These are phyloP conservation scores for Teratosphaeria destructans DNA, from an alignment of 2,329 filamentous ascomycete species.

Conservation along the genomic window DNA sequence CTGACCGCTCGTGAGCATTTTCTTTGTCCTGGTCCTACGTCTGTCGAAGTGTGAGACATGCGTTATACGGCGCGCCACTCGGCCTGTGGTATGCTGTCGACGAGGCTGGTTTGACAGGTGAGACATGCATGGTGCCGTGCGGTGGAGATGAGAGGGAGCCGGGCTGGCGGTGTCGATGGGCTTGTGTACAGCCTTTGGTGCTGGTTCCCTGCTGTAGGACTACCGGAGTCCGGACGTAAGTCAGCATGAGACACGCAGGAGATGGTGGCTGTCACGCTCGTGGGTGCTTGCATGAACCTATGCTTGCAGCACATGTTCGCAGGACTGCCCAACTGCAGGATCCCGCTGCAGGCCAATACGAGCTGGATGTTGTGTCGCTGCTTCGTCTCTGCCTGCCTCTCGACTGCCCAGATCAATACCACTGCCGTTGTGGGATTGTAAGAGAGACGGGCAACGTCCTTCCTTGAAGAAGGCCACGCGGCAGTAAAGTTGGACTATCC, in stretches of 20 bases:
- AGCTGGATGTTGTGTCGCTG: background rate
- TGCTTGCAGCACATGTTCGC: background rate
- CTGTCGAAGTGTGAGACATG: conserved; percentile 5
- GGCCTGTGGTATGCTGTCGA: background rate
- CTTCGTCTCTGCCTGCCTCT: background rate
- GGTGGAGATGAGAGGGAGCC: background rate
- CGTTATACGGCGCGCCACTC: background rate
- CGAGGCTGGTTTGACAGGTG: background rate
- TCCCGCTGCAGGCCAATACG: background rate
- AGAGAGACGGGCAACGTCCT: too few species aligned
- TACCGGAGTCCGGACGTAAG: background rate
- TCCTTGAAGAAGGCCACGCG: background rate
- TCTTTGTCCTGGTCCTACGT: conserved; percentile 3
- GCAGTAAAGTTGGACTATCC: background rate
- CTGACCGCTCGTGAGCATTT: conserved; percentile 2
- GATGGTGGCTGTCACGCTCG: background rate
- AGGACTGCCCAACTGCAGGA: background rate
- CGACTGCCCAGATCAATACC: background rate
- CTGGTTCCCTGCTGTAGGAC: background rate
- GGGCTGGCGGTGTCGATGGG: background rate
- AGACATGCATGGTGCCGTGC: conserved; percentile 2
- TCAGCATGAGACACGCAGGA: background rate
- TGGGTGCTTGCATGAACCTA: background rate
- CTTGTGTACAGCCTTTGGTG: background rate
- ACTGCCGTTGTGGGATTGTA: too few species aligned